Evolutionary conservation across 306 rosid genomes (phyloP), one percentile per base, ranked within the genome.

Genomic region (Arachis stenosperma): DNA sequence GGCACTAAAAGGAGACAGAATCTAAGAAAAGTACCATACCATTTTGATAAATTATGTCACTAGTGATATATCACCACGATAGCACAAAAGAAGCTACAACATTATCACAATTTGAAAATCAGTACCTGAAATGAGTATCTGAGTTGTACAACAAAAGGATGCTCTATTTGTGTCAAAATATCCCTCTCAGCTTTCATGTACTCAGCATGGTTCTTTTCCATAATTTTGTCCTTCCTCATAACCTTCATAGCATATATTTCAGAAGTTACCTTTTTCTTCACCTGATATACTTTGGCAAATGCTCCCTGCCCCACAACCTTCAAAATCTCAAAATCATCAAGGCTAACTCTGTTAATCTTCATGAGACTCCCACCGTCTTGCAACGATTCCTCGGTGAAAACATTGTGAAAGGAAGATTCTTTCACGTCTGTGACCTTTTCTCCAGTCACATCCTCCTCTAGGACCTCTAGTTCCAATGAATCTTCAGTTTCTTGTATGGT

Each of bases 171-270:
- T 65, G 98, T 90, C 82, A 91, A 78, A 55, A 90, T 93, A 71
- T 93, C 88, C 87, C 96, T 89, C 88, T 93, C 98, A 72, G 98
- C 97, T 82, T 93, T 90, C 98, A 93, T 93, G 84, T 93, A 93
- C 76, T 82, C 96, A 50, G 96, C 90, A 80, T 90, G 98, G 82
- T 93, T 89, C 85, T 89, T 93, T 88, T 93, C 98, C 92, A 93
- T 79, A 73, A 93, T 93, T 83, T 81, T 90, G 84, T 93, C 98
- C 85, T 93, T 93, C 66, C 97, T 87, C 98, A 93, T 93, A 57
- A 93, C 98, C 84, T 93, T 93, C 98, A 93, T 93, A 39, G 98
- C 98, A 83, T 88, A 93, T 75, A 93, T 93, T 61, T 93, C 98
- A 2, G 82, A 81, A 61, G 97, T 93, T 64, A 96, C 98, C 68